Evolutionary conservation across 2,329 filamentous ascomycete species (phyloP), one percentile per base, ranked within the genome.

Genomic region (Xylariaceae sp.): DNA sequence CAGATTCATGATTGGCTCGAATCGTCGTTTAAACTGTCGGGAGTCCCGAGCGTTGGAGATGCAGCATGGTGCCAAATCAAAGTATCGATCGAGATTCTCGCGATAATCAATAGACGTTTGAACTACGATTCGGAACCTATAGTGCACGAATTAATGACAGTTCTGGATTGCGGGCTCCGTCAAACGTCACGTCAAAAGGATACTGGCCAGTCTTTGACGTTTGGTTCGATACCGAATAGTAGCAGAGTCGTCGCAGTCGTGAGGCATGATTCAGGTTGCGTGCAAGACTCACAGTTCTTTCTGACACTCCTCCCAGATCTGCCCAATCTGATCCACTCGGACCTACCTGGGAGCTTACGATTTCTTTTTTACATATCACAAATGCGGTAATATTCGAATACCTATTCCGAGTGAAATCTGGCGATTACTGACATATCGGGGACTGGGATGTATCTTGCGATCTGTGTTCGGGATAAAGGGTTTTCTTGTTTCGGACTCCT

Each of bases 1-100:
- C 37, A 41, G 37, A 45, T 15, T 45, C 11, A n/a, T 13, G 41
- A 45, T 45, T 45, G 41, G 41, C n/a, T 45, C 41, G 41, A 45
- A n/a, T 45, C 41, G 13, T 13, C 41, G 41, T 45, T 45, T 39
- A 54, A 54, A 45, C 56, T 23, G 47, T 13, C 37, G 37, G 15
- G 49, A 34, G 51, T 23, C 34, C 41, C 51, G 41, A 45, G 52
- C 57, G 54, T 54, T 53, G 45, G 35, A 17, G 15, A 35, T 54
- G 45, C 49, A 60, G 51, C 39, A 41, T 35, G 57, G 13, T 17
- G 17, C 10, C 47, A n/a, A 45, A 45, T 45, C 8, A 41, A 13
- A 41, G 8, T 41, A 13, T 41, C 8, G 37, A 41, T 41, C 37
- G 37, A 41, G 37, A 41, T 13, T 41, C 37, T 41, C 11, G 37